Base-by-base conservation (phyloP, 2,329 filamentous ascomycete species). In the Colletotrichum graminicola region DNA sequence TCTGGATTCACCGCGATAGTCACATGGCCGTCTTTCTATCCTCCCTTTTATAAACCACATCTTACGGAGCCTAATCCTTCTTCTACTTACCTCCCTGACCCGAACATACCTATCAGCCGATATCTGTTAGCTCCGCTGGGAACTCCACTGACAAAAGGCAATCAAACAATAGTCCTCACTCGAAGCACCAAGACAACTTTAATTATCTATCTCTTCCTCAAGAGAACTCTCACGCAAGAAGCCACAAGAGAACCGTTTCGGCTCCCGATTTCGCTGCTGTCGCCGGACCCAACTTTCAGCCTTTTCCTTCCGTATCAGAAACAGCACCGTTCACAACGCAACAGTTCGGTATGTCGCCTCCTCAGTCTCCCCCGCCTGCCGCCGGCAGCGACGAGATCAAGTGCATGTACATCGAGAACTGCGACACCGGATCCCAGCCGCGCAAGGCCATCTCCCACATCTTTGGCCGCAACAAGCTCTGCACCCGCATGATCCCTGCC, bases 371-470 rank as follows among this genome's bases (percentile, higher is more conserved):
- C 32, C n/a, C 71, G 74, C 54, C 69, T 7, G 62, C 54, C 16
- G 34, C 64, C 16, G 61, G 74, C 26, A 26, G 60, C 18, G 55
- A 75, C 18, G 66, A 73, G 55, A 73, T 74, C 55, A 73, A 76
- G 55, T 91, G 89, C 76, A 87, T 89, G 82, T 90, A 87, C 73
- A 85, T 87, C 21, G 79, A 83, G 1, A 83, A 87, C 72, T 92
- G 90, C 76, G 84, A 88, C 56, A 91, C 89, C 0, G 85, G 85
- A 5, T 90, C 89, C 6, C 85, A 88, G 66, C 86, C 87, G 32
- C 89, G 93, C 59, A 95, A 95, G 81, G 90, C 92, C 6, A 92
- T 95, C 71, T 94, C 92, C 0, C 93, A 96, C 77, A 88, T 95
- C 66, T 95, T 95, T 75, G 93, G 93, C 29, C 89, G 94, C 47